Evolutionary conservation across 2,329 filamentous ascomycete species (phyloP).

Genomic region (Dothideomycetes sp.): DNA sequence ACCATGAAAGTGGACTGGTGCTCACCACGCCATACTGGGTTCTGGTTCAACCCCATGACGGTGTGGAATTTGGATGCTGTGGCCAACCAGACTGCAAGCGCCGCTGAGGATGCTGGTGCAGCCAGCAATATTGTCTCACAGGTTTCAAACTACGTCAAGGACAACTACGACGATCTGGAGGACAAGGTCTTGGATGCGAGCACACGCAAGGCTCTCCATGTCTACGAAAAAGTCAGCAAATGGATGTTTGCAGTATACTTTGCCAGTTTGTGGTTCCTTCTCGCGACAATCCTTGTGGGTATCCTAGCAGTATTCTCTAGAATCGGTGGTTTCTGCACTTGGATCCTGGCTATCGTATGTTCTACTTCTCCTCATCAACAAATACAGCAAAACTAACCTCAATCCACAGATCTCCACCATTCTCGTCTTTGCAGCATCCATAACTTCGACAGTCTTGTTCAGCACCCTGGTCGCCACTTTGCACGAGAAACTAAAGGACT

Average conservation of each 20-base stretch:
- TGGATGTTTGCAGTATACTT: conserved; percentile 81
- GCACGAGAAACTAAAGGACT: conserved; percentile 56
- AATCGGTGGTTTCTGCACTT: conserved; percentile 72
- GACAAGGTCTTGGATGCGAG: conserved; percentile 51
- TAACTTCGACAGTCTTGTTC: conserved; percentile 67
- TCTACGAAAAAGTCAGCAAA: conserved; percentile 64
- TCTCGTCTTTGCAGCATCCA: conserved; percentile 56
- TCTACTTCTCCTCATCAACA: conserved; percentile 24
- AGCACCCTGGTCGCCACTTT: conserved; percentile 60
- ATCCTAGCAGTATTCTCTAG: conserved; percentile 76
- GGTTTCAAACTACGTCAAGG: conserved; percentile 42
- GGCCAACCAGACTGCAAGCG: conserved; percentile 24
- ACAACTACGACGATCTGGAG: conserved; percentile 25
- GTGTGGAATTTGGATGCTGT: conserved; percentile 53
- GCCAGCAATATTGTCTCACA: conserved; percentile 32
- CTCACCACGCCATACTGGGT: conserved; percentile 62
- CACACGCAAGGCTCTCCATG: conserved; percentile 57
- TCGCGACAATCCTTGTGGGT: conserved; percentile 64
- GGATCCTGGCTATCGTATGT: conserved; percentile 61
- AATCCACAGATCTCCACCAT: conserved; percentile 38
- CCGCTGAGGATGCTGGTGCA: conserved; percentile 18
- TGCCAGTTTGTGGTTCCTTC: conserved; percentile 60
- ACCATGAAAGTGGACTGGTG: conserved; percentile 49
- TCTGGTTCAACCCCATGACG: conserved; percentile 64
- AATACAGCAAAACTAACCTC: conserved; percentile 12